Base-by-base conservation (phyloP, 305 asterid species). In the Ajuga reptans region DNA sequence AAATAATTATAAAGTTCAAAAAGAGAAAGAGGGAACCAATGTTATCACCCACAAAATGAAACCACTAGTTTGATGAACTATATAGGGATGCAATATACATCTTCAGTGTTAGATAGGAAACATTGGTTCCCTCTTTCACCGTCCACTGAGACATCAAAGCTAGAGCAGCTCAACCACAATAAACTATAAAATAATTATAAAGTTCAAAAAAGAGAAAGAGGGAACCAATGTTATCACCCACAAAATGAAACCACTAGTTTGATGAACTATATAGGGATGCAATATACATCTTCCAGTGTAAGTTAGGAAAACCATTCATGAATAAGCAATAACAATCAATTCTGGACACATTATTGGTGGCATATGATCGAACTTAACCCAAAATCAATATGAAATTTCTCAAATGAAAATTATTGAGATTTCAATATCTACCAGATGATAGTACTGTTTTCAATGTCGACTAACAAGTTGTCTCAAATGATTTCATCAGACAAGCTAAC, bases 91-190 rank as follows among this genome's bases (percentile, higher is more conserved):
- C 41, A 49, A 52, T 18, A 31, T 47, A 46, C 27, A 53, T 15
- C 17, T 14, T 65, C 33, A 67, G 6, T 49, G 39, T 41, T 36
- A 33, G 64, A 18, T 57, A 17, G 68, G 53, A 74, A 69, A 69
- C n/a, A n/a, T 51, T n/a, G n/a, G n/a, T n/a, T n/a, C n/a, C 86
- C 72, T 91, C 88, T 82, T 85, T 86, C 75, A 91, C 96, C 4
- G 96, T 84, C 99, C 99, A 91, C 99, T 94, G 82, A 61, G 68
- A 73, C 56, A 68, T 77, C 74, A 72, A 68, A 66, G 54, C 51
- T 39, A 66, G 75, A 77, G 82, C 79, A 37, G 59, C 73, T 57
- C 69, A 66, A 50, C 50, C 77, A 73, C 47, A 66, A 68, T 18
- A 66, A 37, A 39, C 10, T 21, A 21, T 21, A 0, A 21, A n/a